Evolutionary conservation across 2,329 filamentous ascomycete species (phyloP).

Genomic region (Fusarium sp.): DNA sequence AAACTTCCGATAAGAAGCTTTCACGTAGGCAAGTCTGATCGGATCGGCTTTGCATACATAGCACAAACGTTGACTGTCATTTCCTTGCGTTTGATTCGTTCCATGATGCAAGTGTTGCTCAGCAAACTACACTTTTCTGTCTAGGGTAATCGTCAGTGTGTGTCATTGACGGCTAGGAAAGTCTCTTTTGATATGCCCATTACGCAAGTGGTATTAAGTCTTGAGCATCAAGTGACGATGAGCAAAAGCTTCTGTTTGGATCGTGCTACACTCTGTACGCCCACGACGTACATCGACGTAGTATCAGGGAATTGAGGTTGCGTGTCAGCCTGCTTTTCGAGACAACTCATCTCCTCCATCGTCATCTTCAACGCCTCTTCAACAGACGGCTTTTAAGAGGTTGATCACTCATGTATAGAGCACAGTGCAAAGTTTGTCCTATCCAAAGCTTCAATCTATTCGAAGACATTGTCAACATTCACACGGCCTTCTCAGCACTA

Average conservation of each 20-base stretch:
- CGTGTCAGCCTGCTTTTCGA: constrained; percentile 16
- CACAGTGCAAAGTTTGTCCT: constrained; percentile 26
- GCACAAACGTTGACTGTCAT: constrained; percentile 11
- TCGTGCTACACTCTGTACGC: constrained; percentile 1
- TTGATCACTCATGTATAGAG: background rate
- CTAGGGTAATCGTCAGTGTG: constrained; percentile 26
- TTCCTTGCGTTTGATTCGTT: constrained; percentile 18
- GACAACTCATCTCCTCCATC: constrained; percentile 8
- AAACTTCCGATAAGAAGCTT: constrained; percentile 3
- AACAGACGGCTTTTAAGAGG: background rate
- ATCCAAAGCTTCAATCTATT: background rate
- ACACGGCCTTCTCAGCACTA: constrained; percentile 14
- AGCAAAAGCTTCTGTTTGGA: background rate
- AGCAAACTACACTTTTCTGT: background rate
- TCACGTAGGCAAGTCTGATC: background rate
- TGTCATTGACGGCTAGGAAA: constrained; percentile 19
- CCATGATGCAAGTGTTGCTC: constrained; percentile 6
- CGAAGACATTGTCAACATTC: background rate
- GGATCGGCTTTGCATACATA: constrained; percentile 31
- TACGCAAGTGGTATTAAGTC: constrained; percentile 25
- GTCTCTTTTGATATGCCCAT: constrained; percentile 15
- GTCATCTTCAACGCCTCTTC: background rate
- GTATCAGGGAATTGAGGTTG: constrained; percentile 12
- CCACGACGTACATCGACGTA: constrained; percentile 9
- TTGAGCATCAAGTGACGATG: constrained; percentile 17